Evolutionary conservation across 208 protist genomes (phyloP).

Genomic region (Crithidia brevicula): DNA sequence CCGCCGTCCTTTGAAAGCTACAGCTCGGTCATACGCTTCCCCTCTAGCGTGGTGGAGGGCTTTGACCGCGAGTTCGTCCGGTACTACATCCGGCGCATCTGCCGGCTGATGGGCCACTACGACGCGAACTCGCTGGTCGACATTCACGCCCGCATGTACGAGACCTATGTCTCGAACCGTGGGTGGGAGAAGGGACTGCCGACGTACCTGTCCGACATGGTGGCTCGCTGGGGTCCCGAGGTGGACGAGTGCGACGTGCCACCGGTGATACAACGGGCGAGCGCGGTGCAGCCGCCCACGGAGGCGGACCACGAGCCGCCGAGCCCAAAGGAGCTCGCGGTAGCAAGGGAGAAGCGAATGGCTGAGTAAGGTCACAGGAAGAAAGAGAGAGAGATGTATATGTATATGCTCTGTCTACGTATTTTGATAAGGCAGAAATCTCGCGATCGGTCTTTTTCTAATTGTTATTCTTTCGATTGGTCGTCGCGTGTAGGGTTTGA

Average conservation of each 20-base stretch:
- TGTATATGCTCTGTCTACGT: no score
- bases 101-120: conserved; percentile 59
- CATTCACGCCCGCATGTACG: conserved; percentile 68
- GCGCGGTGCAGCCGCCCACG: neutral
- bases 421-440: no score
- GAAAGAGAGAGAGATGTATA: neutral
- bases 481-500: no score
- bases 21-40: conserved; percentile 44
- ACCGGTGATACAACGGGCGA: conserved; percentile 16
- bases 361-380: conserved; percentile 6
- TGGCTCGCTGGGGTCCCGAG: conserved; percentile 70
- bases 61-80: conserved; percentile 68
- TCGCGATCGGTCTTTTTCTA: no score
- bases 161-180: conserved; percentile 51
- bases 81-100: conserved; percentile 73
- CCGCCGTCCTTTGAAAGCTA: conserved; percentile 69
- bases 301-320: neutral
- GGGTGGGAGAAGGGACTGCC: conserved; percentile 54
- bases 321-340: neutral
- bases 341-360: neutral
- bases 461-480: no score
- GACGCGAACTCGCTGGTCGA: conserved; percentile 71
- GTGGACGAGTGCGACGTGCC: conserved; percentile 30
- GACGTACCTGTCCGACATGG: conserved; percentile 46
- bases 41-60: conserved; percentile 29